Percentiles rank a stretch among this genome's conserved stretches.
phyloP scores from a whole-genome alignment of 179 eudicot species.

The Carnegiea gigantea region DNA sequence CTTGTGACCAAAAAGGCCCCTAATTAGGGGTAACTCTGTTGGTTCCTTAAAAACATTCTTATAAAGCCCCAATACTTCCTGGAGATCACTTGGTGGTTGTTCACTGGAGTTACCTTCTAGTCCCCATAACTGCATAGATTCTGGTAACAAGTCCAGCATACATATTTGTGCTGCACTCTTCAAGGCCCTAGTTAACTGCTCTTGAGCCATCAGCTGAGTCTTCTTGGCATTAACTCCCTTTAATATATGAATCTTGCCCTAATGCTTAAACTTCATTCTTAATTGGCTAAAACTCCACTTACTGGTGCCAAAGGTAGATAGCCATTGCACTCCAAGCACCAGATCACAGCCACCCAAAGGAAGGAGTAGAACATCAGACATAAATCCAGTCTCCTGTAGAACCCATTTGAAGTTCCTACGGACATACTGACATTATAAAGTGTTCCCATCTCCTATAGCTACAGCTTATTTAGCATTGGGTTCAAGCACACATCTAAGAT shows the following conservation, averaged over 20 bases:
- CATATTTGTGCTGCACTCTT: neutral
- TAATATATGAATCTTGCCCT: neutral
- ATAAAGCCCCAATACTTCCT: neutral
- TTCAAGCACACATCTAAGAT: no score
- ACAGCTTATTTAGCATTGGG: no score
- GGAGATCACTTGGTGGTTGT: neutral
- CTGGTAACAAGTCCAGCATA: neutral
- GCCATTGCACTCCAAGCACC: constrained; percentile 7
- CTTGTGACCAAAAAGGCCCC: neutral
- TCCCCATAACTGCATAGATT: no score
- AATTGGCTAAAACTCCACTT: no score
- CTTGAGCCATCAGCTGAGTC: no score
- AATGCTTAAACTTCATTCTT: neutral
- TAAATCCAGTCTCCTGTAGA: no score
- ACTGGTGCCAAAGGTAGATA: neutral
- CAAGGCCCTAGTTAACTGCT: no score
- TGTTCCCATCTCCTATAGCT: no score
- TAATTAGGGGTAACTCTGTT: neutral
- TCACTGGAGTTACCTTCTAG: no score
- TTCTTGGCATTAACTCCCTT: neutral
- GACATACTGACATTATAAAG: no score
- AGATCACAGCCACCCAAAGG: neutral
- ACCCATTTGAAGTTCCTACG: no score
- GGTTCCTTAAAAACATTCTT: neutral
- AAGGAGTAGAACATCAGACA: neutral